phyloP scores from a whole-genome alignment of 2,329 filamentous ascomycete species.

The Aspergillus glaucus region DNA sequence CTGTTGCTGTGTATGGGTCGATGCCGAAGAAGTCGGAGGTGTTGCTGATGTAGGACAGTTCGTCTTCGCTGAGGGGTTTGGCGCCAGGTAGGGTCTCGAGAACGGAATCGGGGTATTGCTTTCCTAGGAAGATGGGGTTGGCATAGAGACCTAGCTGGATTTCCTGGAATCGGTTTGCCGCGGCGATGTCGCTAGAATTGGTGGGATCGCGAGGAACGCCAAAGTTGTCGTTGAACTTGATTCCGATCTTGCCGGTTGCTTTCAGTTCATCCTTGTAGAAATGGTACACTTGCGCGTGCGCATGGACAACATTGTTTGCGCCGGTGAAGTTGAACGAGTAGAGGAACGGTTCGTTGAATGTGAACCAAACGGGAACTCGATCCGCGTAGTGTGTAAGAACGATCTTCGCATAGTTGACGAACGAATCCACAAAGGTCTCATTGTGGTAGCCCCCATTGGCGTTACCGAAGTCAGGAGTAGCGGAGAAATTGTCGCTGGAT shows the following conservation, averaged over 20 bases:
- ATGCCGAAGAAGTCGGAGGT: slow-evolving; percentile 53
- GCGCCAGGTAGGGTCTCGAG: slow-evolving; percentile 42
- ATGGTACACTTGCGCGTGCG: slow-evolving; percentile 31
- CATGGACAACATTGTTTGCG: slow-evolving; percentile 45
- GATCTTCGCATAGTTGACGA: slow-evolving; percentile 34
- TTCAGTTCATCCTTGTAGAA: slow-evolving; percentile 37
- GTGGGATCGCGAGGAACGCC: slow-evolving; percentile 41
- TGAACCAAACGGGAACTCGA: slow-evolving; percentile 37
- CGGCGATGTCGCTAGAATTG: slow-evolving; percentile 19
- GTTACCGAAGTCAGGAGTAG: slow-evolving; percentile 18
- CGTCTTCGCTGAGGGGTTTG: slow-evolving; percentile 39
- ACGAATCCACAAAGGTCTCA: slow-evolving; percentile 35
- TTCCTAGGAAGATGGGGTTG: slow-evolving; percentile 39
- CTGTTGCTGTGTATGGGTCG: slow-evolving; percentile 53
- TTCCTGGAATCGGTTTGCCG: slow-evolving; percentile 27
- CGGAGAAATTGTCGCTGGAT: slow-evolving; percentile 9
- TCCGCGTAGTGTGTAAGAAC: slow-evolving; percentile 34
- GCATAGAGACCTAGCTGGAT: slow-evolving; percentile 38
- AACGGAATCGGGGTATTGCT: slow-evolving; percentile 39
- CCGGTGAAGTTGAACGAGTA: slow-evolving; percentile 41
- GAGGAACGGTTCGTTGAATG: slow-evolving; percentile 36
- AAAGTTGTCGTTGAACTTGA: slow-evolving; percentile 48
- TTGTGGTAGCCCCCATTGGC: slow-evolving; percentile 30
- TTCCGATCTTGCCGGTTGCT: slow-evolving; percentile 37
- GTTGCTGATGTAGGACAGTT: slow-evolving; percentile 46